Conservation (phyloP, 768 basidiomycete species). For the Termitomyces sp. region DNA sequence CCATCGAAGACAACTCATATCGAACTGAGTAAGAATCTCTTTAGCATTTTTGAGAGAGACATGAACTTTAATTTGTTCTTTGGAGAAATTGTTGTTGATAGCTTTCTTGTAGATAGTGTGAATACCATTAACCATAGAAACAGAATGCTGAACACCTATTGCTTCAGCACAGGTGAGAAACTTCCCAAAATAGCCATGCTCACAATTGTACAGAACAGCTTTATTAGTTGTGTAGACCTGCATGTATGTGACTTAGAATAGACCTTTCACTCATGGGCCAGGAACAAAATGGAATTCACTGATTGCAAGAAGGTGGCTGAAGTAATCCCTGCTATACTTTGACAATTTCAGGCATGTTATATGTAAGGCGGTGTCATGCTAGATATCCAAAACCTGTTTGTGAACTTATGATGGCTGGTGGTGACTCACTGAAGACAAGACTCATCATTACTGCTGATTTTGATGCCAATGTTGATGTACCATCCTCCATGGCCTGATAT, state of each 20-base stretch:
- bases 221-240: conserved; percentile 19
- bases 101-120: conserved; percentile 7
- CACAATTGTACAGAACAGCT: conserved; percentile 3
- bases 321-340: conserved; percentile 12
- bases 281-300: conserved; percentile 12
- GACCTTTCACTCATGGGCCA: conserved; percentile 3
- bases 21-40: not conserved
- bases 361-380: not conserved
- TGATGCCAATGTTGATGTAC: conserved; percentile 20
- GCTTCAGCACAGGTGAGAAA: conserved; percentile 8
- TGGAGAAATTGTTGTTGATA: not conserved
- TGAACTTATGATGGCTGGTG: not conserved
- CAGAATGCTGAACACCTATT: not conserved
- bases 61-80: conserved; percentile 9
- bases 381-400: not conserved
- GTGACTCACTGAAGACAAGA: conserved; percentile 17
- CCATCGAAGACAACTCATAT: not conserved
- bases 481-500: not conserved
- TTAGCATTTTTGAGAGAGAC: not conserved
- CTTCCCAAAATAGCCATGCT: conserved; percentile 6
- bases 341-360: not conserved
- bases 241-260: conserved; percentile 8
- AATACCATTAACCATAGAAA: not conserved
- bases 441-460: conserved; percentile 11
- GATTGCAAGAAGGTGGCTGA: conserved; percentile 12